Percentiles rank a stretch among this genome's conserved stretches.
phyloP scores from a whole-genome alignment of 768 basidiomycete species.

The Dioszegia aurantiaca region DNA sequence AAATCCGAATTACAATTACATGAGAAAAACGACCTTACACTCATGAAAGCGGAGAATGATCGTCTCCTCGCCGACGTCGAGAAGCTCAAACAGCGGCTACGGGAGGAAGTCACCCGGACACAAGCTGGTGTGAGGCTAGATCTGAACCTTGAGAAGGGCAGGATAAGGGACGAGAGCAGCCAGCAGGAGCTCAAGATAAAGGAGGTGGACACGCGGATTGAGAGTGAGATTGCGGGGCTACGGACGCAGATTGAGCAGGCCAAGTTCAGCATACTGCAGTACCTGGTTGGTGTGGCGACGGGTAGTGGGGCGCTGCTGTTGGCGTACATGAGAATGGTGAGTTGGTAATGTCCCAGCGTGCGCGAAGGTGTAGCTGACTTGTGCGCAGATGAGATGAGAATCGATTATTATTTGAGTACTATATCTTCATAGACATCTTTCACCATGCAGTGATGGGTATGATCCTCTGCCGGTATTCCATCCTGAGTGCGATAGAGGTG shows the following conservation, averaged over 20 bases:
- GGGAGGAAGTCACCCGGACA: conserved; percentile 86
- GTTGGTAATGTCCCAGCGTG: background rate
- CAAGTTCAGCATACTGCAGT: conserved; percentile 54
- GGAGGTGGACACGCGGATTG: conserved; percentile 94
- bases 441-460: no score
- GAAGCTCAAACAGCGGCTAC: conserved; percentile 86
- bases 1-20: conserved; percentile 94
- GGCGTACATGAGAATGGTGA: conserved; percentile 47
- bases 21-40: conserved; percentile 93
- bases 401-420: background rate
- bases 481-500: no score
- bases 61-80: conserved; percentile 85
- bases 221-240: conserved; percentile 86
- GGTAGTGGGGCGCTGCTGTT: conserved; percentile 52
- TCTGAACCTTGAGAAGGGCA: conserved; percentile 85
- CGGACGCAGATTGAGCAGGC: conserved; percentile 59
- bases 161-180: conserved; percentile 88
- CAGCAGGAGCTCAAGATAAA: conserved; percentile 93
- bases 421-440: no score
- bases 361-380: background rate
- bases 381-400: background rate
- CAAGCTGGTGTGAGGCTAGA: conserved; percentile 92
- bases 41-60: conserved; percentile 95
- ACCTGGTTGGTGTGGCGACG: conserved; percentile 53
- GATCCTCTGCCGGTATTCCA: no score